Base-by-base conservation (phyloP, 2,329 filamentous ascomycete genomes). In the Colletotrichum coccodes region DNA sequence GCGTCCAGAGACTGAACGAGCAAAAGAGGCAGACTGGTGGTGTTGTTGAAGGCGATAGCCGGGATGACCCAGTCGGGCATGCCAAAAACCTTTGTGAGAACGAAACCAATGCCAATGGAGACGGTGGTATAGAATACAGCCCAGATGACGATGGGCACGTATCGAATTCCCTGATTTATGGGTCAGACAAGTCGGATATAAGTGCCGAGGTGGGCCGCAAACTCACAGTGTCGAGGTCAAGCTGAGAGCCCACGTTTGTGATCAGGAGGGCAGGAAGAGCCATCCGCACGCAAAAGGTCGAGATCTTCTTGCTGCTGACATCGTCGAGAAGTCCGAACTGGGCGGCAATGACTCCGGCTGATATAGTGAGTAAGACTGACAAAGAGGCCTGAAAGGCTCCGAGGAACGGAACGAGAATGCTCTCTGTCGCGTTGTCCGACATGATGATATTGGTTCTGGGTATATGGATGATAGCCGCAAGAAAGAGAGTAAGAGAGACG, bases 41-140 rank as follows among this genome's bases (percentile, higher is more conserved):
- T 84, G 74, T 86, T 86, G 73, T 85, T 85, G 76, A 86, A 85
- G 72, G 83, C 81, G 57, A 85, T 75, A 6, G 82, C 83, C 0
- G 81, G 79, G 0, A 80, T 81, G 7, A 81, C 80, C 83, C 82
- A 86, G 71, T 81, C 78, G 4, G 83, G 83, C 78, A 85, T 80
- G 23, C 76, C 76, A 3, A 86, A 71, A 1, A 79, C 66, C 32
- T 75, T 72, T 60, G 80, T 79, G 16, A 76, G 79, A 5, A 78
- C 66, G 3, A 80, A 75, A 30, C 83, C 84, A 18, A 85, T 73
- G 5, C 76, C 64, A 64, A 84, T 82, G 1, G 81, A 84, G 1
- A 81, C 52, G 26, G 30, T 47, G 2, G 57, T 69, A 52, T 71
- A 72, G 40, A 72, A 52, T 18, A 84, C 67, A 3, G 81, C 80